phyloP scores from a whole-genome alignment of 2,329 filamentous ascomycete species.

The Cercospora zeina region DNA sequence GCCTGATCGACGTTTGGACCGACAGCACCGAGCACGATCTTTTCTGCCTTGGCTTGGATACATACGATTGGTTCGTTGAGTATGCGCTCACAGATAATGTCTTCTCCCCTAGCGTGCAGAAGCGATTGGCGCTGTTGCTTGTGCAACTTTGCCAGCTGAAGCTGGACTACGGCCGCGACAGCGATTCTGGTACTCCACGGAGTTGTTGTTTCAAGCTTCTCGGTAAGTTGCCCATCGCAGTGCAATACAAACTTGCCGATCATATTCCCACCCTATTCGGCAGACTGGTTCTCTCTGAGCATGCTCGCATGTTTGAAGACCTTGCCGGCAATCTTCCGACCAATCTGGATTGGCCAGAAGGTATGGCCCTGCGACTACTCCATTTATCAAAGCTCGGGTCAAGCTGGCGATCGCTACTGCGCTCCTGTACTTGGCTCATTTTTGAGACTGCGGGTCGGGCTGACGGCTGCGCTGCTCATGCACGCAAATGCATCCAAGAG shows the following conservation, averaged over 20 bases:
- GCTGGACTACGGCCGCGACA: conserved; percentile 64
- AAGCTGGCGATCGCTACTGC: conserved; percentile 79
- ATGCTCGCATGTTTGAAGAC: conserved; percentile 82
- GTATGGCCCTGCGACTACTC: conserved; percentile 79
- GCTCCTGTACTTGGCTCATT: conserved; percentile 86
- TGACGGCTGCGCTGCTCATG: conserved; percentile 64
- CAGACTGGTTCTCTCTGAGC: conserved; percentile 76
- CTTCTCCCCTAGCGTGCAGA: conserved; percentile 68
- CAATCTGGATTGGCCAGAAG: conserved; percentile 69
- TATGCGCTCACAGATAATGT: conserved; percentile 66
- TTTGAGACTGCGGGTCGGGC: conserved; percentile 85
- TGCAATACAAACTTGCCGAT: conserved; percentile 74
- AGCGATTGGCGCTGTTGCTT: conserved; percentile 66
- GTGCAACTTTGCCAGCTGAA: conserved; percentile 67
- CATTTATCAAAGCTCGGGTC: conserved; percentile 76
- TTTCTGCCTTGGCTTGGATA: conserved; percentile 65
- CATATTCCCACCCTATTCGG: conserved; percentile 74
- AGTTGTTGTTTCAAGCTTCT: conserved; percentile 76
- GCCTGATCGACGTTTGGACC: conserved; percentile 64
- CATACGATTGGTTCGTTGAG: conserved; percentile 77
- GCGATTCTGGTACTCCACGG: conserved; percentile 54
- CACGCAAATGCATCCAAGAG: conserved; percentile 66
- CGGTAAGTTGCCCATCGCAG: conserved; percentile 62
- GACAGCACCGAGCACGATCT: conserved; percentile 59
- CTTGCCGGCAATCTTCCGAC: conserved; percentile 76